A percentile compares a stretch with the other conserved stretches of the same genome.
These are phyloP conservation scores for Phialophora tarda DNA, from an alignment of 2,329 filamentous ascomycete genomes.

Conservation along the genomic window DNA sequence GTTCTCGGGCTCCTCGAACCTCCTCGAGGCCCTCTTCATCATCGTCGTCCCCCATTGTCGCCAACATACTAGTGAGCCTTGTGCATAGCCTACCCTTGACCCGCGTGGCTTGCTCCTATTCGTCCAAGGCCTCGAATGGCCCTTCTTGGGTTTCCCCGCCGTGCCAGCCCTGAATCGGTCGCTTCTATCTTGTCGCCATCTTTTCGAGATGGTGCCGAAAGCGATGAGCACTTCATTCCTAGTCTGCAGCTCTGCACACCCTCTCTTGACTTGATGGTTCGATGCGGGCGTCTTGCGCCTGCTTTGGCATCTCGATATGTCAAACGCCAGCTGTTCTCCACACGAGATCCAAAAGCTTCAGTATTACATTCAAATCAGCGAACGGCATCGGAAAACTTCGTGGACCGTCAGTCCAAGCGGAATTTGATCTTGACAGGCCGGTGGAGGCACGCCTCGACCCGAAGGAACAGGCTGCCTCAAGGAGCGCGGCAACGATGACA, in stretches of 20 bases:
- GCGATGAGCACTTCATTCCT: not conserved
- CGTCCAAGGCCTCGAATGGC: not conserved
- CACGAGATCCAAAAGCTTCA: conserved; percentile 8
- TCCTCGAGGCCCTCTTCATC: too few species aligned
- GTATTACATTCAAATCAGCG: too few species aligned
- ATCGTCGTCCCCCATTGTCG: too few species aligned
- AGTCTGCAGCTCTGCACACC: conserved; percentile 2
- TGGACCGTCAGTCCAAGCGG: conserved; percentile 25
- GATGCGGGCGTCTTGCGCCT: conserved; percentile 7
- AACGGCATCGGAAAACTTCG: conserved; percentile 3
- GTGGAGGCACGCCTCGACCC: conserved; percentile 17
- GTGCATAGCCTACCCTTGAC: too few species aligned
- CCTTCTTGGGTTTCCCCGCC: conserved; percentile 12
- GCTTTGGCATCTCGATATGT: conserved; percentile 16
- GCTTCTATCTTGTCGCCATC: conserved; percentile 8
- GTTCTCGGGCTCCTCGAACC: not conserved
- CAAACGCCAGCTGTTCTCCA: conserved; percentile 8
- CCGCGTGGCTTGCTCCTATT: not conserved
- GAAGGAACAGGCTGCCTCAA: conserved; percentile 10
- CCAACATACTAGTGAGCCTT: too few species aligned
- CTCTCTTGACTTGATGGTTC: not conserved
- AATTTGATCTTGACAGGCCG: conserved; percentile 2
- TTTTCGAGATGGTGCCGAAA: not conserved
- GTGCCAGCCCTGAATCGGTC: not conserved
- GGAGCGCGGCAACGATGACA: not conserved